A percentile compares a stretch with the other conserved stretches of the same genome.
Conservation (phyloP, 2,329 filamentous ascomycete species). For the Penicillium olsonii region DNA sequence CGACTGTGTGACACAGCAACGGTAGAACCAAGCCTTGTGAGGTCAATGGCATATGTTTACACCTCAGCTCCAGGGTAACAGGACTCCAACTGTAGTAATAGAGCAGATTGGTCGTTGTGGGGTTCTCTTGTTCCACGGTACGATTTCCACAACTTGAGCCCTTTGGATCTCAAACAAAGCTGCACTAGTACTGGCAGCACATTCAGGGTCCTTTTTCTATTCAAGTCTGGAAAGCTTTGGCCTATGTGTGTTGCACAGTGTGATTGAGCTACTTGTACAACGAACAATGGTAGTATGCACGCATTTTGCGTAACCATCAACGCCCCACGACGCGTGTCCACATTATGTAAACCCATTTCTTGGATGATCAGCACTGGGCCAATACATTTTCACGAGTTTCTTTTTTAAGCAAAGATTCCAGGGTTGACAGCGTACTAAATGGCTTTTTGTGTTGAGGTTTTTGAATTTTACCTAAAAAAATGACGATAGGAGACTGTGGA, state of each 20-base stretch:
- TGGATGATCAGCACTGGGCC: background rate
- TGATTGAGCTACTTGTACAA: too few species aligned
- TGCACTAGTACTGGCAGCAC: too few species aligned
- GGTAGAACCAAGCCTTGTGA: background rate
- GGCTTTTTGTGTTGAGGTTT: too few species aligned
- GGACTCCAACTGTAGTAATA: too few species aligned
- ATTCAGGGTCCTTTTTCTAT: too few species aligned
- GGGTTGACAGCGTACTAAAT: too few species aligned
- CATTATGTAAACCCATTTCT: conserved; percentile 1
- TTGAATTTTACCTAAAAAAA: too few species aligned
- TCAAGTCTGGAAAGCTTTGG: background rate
- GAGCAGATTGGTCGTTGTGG: conserved; percentile 9
- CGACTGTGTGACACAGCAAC: background rate
- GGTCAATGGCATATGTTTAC: too few species aligned
- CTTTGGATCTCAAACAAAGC: too few species aligned
- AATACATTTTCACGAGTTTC: too few species aligned
- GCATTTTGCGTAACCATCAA: conserved; percentile 3
- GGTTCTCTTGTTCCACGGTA: conserved; percentile 3
- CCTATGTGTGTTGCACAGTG: background rate
- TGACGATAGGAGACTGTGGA: background rate
- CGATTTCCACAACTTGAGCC: background rate
- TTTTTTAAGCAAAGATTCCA: too few species aligned
- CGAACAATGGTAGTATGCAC: background rate
- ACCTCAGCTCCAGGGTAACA: too few species aligned
- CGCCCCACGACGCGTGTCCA: conserved; percentile 11